A percentile compares a stretch with the other conserved stretches of the same genome.
Evolutionary conservation across 2,329 filamentous ascomycete genomes (phyloP).

Genomic region (Xylariaceae sp.): DNA sequence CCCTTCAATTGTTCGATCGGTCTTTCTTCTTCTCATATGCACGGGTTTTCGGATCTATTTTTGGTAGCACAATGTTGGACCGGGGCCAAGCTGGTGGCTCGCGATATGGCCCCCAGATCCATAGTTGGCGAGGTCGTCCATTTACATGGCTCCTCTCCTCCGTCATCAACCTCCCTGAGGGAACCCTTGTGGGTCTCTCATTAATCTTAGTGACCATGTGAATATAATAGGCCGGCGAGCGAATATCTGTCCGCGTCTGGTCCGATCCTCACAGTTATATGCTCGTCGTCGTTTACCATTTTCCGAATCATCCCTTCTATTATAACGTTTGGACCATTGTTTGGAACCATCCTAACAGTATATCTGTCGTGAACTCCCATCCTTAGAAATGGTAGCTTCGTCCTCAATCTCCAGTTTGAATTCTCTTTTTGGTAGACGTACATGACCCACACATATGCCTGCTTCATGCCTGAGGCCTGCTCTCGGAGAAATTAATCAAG

Average conservation of each 20-base stretch:
- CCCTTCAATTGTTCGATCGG: too few relatives aligned
- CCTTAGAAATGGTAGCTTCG: not conserved
- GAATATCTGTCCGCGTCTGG: not conserved
- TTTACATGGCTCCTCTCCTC: conserved; percentile 4
- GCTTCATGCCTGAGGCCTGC: not conserved
- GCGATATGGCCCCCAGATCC: conserved; percentile 3
- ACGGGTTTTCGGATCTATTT: too few relatives aligned
- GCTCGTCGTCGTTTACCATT: not conserved
- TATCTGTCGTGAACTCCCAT: not conserved
- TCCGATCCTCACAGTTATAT: not conserved
- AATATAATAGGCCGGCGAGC: not conserved
- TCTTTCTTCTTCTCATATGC: too few relatives aligned
- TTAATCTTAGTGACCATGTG: not conserved
- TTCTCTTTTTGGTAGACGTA: not conserved
- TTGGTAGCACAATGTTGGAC: not conserved
- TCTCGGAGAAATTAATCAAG: not conserved
- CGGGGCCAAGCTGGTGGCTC: conserved; percentile 3
- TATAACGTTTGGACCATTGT: not conserved
- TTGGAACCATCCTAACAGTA: too few relatives aligned
- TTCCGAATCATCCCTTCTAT: not conserved
- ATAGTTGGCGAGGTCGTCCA: conserved; percentile 2
- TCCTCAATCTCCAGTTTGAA: not conserved
- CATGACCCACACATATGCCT: not conserved
- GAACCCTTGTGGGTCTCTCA: not conserved
- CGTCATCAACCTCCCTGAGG: conserved; percentile 2